Evolutionary conservation across 257 asterid species (phyloP).

Genomic region (Verbascum thapsus): DNA sequence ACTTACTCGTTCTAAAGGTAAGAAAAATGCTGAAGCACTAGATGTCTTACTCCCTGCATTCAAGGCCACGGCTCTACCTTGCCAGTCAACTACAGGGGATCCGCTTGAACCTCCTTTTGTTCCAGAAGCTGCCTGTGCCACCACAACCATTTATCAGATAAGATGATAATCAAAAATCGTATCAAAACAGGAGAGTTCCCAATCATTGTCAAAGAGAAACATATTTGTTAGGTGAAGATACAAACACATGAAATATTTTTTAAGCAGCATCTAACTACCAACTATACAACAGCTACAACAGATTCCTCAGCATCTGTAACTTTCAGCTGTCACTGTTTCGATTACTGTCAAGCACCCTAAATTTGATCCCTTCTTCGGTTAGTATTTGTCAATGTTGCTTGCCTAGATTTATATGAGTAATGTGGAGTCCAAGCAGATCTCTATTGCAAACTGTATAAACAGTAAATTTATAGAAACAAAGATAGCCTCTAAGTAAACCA

Average conservation of each 20-base stretch:
- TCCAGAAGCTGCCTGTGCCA: constrained; percentile 95
- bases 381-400: not conserved
- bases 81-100: constrained; percentile 99
- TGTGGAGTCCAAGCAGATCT: constrained; percentile 14
- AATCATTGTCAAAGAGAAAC: constrained; percentile 17
- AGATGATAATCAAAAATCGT: constrained; percentile 12
- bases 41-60: constrained; percentile 99
- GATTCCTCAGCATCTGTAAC: too few relatives aligned
- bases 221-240: constrained; percentile 8
- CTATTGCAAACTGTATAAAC: constrained; percentile 3
- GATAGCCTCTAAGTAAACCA: constrained; percentile 5
- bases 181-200: constrained; percentile 20
- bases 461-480: not conserved
- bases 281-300: too few relatives aligned
- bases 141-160: constrained; percentile 1
- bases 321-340: not conserved
- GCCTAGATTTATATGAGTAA: constrained; percentile 11
- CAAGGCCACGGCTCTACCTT: constrained; percentile 98
- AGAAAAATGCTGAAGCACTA: constrained; percentile 97
- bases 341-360: constrained; percentile 1
- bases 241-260: not conserved
- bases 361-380: not conserved
- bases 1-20: constrained; percentile 96
- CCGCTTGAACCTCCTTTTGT: constrained; percentile 99
- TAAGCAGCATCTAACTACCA: not conserved